A percentile compares a stretch with the other conserved stretches of the same genome.
phyloP scores from a whole-genome alignment of 108 stramenopile genomes.

The Stephanodiscus minutulus region DNA sequence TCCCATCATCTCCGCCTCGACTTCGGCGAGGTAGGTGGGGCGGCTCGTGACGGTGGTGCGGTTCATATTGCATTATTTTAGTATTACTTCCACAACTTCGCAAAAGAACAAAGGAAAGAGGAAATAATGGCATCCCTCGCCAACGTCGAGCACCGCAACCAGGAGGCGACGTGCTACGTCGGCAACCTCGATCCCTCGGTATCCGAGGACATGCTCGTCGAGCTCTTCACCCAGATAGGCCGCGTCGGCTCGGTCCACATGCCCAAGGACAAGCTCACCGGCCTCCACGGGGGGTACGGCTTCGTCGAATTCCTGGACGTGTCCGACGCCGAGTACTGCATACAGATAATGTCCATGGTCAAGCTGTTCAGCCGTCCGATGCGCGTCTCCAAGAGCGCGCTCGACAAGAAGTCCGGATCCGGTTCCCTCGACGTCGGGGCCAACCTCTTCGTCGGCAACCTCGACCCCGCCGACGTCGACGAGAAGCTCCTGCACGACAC shows the following conservation, averaged over 20 bases:
- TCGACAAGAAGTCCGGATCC: slow-evolving; percentile 76
- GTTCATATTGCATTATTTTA: too few relatives aligned
- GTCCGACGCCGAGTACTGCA: slow-evolving; percentile 96
- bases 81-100: too few relatives aligned
- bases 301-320: slow-evolving; percentile 96
- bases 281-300: slow-evolving; percentile 90
- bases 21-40: too few relatives aligned
- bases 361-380: slow-evolving; percentile 91
- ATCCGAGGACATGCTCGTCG: slow-evolving; percentile 91
- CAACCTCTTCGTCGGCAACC: slow-evolving; percentile 97
- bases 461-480: slow-evolving; percentile 94
- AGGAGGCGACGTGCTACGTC: slow-evolving; percentile 98
- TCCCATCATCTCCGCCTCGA: too few relatives aligned
- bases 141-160: slow-evolving; percentile 97
- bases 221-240: slow-evolving; percentile 94
- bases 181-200: slow-evolving; percentile 92
- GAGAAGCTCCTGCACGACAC: slow-evolving; percentile 99
- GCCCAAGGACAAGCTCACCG: slow-evolving; percentile 97
- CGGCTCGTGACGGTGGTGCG: too few relatives aligned
- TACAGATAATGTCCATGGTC: slow-evolving; percentile 97
- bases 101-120: neutral
- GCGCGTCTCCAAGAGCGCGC: slow-evolving; percentile 86
- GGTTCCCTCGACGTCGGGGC: slow-evolving; percentile 92
- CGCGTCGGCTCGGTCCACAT: slow-evolving; percentile 94
- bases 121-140: slow-evolving; percentile 79